Evolutionary conservation across 148 eudicot species (phyloP), one percentile per base, ranked within the genome.

Genomic region (Salicornia ramosissima): DNA sequence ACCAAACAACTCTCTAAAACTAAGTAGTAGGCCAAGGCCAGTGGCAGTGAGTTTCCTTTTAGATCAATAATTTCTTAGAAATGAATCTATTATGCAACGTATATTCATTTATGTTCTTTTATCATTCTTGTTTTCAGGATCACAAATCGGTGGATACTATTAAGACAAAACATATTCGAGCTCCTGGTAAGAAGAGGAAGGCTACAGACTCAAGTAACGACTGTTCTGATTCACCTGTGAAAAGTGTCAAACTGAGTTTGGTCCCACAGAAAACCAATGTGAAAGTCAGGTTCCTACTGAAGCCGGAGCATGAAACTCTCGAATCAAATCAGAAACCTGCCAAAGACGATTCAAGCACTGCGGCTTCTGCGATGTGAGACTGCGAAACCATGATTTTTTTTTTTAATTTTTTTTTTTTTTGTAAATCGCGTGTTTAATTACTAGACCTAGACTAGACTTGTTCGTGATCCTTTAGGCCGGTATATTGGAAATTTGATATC

Each of bases 121-220:
- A n/a, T n/a, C n/a, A n/a, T n/a, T n/a, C n/a, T n/a, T 13, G n/a
- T 63, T 52, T 63, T 52, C 69, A 72, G 75, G 63, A 21, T 50
- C 69, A 28, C 16, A 53, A 64, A 22, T 18, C 9, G 58, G 74
- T 45, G n/a, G n/a, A 49, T 12, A 5, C 24, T 57, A 29, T 58
- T 26, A 22, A 28, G 6, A 63, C 39, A 55, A 55, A 56, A 43
- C 29, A 33, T 34, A 55, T 1, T 43, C 5, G 10, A 30, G 25
- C 19, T 67, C 29, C 80, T 33, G 7, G 22, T 40, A 56, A 30
- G 25, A 77, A 72, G 55, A 67, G 80, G 75, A 72, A 77, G n/a
- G 36, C 71, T 55, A 52, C 50, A 14, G 22, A 29, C 33, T 63
- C 59, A 4, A 29, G 34, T 21, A 40, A 56, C 49, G 34, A 5